Percentiles rank a stretch among this genome's conserved stretches.
Conservation (phyloP, 1,284 basidiomycete species). For the Xerocomus nothofagi region DNA sequence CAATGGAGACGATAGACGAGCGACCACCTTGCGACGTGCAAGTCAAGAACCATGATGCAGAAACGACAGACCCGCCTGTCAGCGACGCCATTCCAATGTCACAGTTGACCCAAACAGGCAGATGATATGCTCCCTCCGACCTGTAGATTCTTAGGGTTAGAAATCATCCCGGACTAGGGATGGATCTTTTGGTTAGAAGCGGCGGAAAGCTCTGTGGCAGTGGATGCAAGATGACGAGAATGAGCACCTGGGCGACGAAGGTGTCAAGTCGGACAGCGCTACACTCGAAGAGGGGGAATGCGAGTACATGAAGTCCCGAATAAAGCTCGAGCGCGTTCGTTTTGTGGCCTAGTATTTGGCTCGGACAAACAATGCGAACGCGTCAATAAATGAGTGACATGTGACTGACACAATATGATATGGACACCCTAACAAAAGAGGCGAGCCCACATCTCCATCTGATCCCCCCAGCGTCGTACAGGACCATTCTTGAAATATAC, state of each 20-base stretch:
- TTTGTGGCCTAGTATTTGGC: slow-evolving; percentile 28
- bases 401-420: too few species aligned
- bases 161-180: slow-evolving; percentile 35
- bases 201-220: slow-evolving; percentile 23
- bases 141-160: slow-evolving; percentile 36
- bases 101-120: slow-evolving; percentile 20
- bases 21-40: slow-evolving; percentile 4
- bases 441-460: too few species aligned
- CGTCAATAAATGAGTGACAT: too few species aligned
- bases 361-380: slow-evolving; percentile 28
- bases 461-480: too few species aligned
- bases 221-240: slow-evolving; percentile 22
- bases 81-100: slow-evolving; percentile 17
- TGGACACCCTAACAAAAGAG: too few species aligned
- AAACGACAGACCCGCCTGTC: slow-evolving; percentile 5
- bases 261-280: slow-evolving; percentile 25
- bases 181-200: slow-evolving; percentile 37
- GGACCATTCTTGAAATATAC: too few species aligned
- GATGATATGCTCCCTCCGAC: slow-evolving; percentile 23
- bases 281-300: slow-evolving; percentile 9
- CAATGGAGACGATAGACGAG: slow-evolving; percentile 9
- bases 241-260: slow-evolving; percentile 32
- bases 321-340: neutral
- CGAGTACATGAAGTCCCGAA: neutral
- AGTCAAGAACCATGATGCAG: neutral